Base-by-base conservation (phyloP, 2,329 filamentous ascomycete genomes). In the Ceratocystis papillata region DNA sequence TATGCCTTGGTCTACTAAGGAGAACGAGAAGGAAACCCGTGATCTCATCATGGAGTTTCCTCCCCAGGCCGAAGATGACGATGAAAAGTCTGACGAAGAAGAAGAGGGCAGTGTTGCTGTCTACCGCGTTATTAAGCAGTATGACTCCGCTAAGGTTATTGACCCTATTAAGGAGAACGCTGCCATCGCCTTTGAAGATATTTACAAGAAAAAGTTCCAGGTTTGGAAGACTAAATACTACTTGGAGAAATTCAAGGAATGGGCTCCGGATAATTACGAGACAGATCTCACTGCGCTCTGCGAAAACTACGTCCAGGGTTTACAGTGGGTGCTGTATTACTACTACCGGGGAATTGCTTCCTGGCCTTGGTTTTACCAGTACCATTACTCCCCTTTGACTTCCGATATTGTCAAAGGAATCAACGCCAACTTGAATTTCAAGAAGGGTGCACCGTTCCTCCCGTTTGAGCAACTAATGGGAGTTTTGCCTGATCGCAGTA, bases 401-500 rank as follows among this genome's bases (percentile, higher is more conserved):
- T 95, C 90, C 70, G 94, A 99, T 77, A 90, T 99, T 70, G 87
- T 87, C 74, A 92, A 89, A 75, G 94, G 94, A 28, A 78, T 99
- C 62, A 84, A 84, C 61, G 94, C 92, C 1, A 83, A 97, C 74
- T 84, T 96, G 73, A 86, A 96, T 72, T 99, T 99, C 80, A 87
- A 88, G 71, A 86, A 97, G 68, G 94, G 95, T 10, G 91, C 96
- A 74, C 94, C 94, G 0, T 99, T 99, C 81, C 86, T 85, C 72
- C 94, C 94, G 0, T 97, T 89, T 73, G 90, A 99, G 73, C 94
- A 99, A 77, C 81, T 99, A 68, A 99, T 99, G 94, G 95, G 95
- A 71, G 94, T 99, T 63, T 79, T 99, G 73, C 94, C 94, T 2
- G 94, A 99, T 74, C 88, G 94, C 75, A 97, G 93, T 80, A 99